These are phyloP conservation scores for fission yeast (Schizosaccharomyces pombe) DNA, from an alignment of 805 yeast species.

Conservation along the genomic window ASM294v3 CU329670.1:102001-102500, in stretches of 20 bases:
- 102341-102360: conserved; percentile 52
- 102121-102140: conserved; percentile 67
- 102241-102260: conserved; percentile 59
- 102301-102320: conserved; percentile 22
- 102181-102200: conserved; percentile 85
- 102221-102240: conserved; percentile 30
- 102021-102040: conserved; percentile 6
- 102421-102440: conserved; percentile 15
- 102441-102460: conserved; percentile 6
- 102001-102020: background rate
- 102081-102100: conserved; percentile 28
- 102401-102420: conserved; percentile 19
- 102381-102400: conserved; percentile 36
- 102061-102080: conserved; percentile 10
- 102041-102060: conserved; percentile 8
- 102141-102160: conserved; percentile 38
- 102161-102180: conserved; percentile 36
- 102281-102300: conserved; percentile 23
- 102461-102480: background rate
- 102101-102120: conserved; percentile 71
- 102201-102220: conserved; percentile 80
- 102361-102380: conserved; percentile 64
- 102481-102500: background rate
- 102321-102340: conserved; percentile 39
- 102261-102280: conserved; percentile 69